A percentile compares a stretch with the other conserved stretches of the same genome.
These are phyloP conservation scores for Chytriomyces sp. DNA, from an alignment of 192 early-diverging fungal genomes.

Conservation along the genomic window DNA sequence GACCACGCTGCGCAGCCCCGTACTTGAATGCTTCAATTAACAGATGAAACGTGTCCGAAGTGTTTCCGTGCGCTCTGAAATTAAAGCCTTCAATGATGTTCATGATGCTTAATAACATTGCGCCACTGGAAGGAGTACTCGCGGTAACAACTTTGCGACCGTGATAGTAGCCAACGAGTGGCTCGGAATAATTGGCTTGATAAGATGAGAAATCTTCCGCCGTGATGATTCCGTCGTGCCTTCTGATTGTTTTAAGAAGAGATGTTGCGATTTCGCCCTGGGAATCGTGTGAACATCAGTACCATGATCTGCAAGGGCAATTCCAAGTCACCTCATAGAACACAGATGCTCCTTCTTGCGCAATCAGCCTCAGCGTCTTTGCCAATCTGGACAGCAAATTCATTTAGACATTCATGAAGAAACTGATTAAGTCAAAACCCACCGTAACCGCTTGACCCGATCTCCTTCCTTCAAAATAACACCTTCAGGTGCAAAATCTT, in stretches of 20 bases:
- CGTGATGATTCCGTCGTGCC: conserved; percentile 77
- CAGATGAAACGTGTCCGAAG: conserved; percentile 75
- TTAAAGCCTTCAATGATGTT: conserved; percentile 87
- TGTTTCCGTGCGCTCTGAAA: conserved; percentile 60
- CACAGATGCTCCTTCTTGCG: conserved; percentile 38
- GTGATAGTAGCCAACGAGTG: conserved; percentile 71
- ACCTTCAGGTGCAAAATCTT: conserved; percentile 76
- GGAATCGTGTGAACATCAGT: conserved; percentile 33
- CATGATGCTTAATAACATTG: conserved; percentile 79
- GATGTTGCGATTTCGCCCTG: conserved; percentile 62
- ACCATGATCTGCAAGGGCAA: conserved; percentile 50
- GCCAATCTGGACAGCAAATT: conserved; percentile 21
- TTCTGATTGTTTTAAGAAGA: conserved; percentile 68
- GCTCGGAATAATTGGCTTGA: conserved; percentile 38
- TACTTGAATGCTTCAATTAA: conserved; percentile 87
- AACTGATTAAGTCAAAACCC: not conserved
- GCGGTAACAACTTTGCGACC: conserved; percentile 75
- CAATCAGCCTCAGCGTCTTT: conserved; percentile 44
- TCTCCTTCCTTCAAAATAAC: conserved; percentile 71
- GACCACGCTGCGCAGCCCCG: conserved; percentile 82
- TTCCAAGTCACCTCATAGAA: conserved; percentile 56
- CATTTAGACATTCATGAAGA: too few relatives aligned
- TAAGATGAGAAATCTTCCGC: conserved; percentile 76
- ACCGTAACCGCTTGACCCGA: conserved; percentile 39
- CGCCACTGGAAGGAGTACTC: conserved; percentile 82